Base-by-base conservation (phyloP, 1,284 basidiomycete species). In the Apiotrichum veenhuisii region DNA sequence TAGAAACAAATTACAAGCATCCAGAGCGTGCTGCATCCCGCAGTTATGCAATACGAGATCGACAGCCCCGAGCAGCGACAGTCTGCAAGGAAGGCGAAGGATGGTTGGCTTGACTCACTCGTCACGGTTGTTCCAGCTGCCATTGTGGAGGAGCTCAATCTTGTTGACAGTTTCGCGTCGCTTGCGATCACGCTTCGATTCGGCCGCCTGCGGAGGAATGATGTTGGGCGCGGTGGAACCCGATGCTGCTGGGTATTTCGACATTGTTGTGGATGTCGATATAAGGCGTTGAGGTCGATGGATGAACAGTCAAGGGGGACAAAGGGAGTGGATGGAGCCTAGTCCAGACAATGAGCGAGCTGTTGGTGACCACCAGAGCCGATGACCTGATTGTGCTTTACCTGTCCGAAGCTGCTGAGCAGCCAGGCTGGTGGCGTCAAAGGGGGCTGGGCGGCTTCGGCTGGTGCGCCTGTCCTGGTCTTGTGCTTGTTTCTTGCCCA, bases 131-230 rank as follows among this genome's bases (percentile, higher is more conserved):
- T 74, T 70, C 65, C 79, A 76, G 55, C 74, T 77, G 44, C 80
- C 77, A 22, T 77, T 75, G 58, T 80, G 77, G 27, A 80, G 69
- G 33, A 76, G 67, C 63, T 80, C 76, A 26, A 82, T 77, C 64
- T 79, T 78, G 59, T 80, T 80, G 53, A 80, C 75, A 47, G 79
- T 79, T 59, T 80, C 79, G 30, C 80, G 64, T 43, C 80, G 63
- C 62, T 80, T 78, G 65, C 78, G 75, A 63, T 80, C 79, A n/a
- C 79, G 70, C 65, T 81, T 80, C 47, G 69, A 75, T 64, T 78
- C 75, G 7, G 66, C 52, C 38, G 65, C 61, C 55, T 69, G 67
- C 0, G 72, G 70, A 9, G 71, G 71, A 18, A 75, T 58, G 44
- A 74, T 69, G 26, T 61, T 70, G 17, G 69, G 70, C 4, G 63